phyloP scores from a whole-genome alignment of 169 alveolate genomes.

The Cryptosporidium xiaoi region DNA sequence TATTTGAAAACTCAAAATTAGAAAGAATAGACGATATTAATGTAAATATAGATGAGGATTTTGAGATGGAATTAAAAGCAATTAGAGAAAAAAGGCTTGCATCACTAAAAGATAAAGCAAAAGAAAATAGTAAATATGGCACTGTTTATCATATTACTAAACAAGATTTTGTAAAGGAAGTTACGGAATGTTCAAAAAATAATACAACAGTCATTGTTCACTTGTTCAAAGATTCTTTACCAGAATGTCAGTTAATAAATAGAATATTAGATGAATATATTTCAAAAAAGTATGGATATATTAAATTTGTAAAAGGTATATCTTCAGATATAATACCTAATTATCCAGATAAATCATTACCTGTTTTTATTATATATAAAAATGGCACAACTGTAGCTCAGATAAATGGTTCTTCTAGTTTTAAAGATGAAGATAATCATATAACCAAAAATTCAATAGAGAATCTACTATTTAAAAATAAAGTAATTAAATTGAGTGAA shows the following conservation, averaged over 20 bases:
- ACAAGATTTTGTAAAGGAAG: constrained; percentile 75
- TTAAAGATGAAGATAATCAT: constrained; percentile 14
- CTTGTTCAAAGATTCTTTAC: constrained; percentile 77
- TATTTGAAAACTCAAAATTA: constrained; percentile 74
- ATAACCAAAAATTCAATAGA: constrained; percentile 32
- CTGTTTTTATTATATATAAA: constrained; percentile 81
- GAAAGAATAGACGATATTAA: constrained; percentile 64
- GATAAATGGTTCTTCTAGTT: constrained; percentile 74
- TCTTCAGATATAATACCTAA: constrained; percentile 78
- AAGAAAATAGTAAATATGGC: constrained; percentile 74
- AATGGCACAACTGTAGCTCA: constrained; percentile 81
- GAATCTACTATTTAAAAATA: constrained; percentile 10
- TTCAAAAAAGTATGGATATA: constrained; percentile 76
- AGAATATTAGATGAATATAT: constrained; percentile 54
- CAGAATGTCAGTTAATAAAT: constrained; percentile 78
- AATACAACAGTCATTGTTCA: constrained; percentile 81
- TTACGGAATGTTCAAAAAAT: constrained; percentile 77
- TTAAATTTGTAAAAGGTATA: constrained; percentile 83
- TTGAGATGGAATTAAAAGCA: constrained; percentile 45
- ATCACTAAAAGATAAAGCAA: constrained; percentile 71
- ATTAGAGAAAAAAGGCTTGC: constrained; percentile 55
- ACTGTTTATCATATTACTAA: constrained; percentile 76
- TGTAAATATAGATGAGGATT: constrained; percentile 73
- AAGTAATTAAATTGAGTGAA: constrained; percentile 16
- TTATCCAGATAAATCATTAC: constrained; percentile 82